Evolutionary conservation across 441 rosid genomes (phyloP).

Genomic region (Aquilaria agallochum): DNA sequence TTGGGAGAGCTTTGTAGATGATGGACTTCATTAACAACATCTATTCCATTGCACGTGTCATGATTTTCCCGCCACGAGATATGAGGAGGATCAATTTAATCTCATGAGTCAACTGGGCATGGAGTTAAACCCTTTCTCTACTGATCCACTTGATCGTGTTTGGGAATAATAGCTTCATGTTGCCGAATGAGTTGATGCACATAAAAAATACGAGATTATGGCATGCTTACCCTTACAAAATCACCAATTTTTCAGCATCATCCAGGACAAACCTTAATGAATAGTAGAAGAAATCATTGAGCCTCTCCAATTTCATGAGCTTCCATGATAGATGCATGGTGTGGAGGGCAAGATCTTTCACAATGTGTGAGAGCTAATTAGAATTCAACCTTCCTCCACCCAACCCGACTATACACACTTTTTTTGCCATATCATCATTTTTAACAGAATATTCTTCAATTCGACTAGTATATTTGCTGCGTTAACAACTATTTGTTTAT

Average conservation of each 20-base stretch:
- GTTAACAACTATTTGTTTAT: no score
- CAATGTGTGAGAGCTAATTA: conserved; percentile 28
- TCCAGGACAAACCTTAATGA: conserved; percentile 38
- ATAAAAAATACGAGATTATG: conserved; percentile 60
- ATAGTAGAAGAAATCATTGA: conserved; percentile 53
- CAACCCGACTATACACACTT: no score
- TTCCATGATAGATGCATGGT: conserved; percentile 44
- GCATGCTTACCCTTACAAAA: conserved; percentile 58
- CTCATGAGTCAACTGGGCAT: conserved; percentile 46
- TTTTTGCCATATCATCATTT: no score
- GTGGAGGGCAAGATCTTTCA: conserved; percentile 50
- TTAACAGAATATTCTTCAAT: no score
- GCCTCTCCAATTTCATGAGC: conserved; percentile 43
- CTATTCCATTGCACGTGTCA: conserved; percentile 51
- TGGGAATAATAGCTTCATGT: conserved; percentile 52
- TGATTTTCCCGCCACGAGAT: conserved; percentile 48
- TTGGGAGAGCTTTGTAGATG: conserved; percentile 56
- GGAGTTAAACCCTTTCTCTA: conserved; percentile 43
- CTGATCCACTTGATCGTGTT: conserved; percentile 49
- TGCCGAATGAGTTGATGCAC: conserved; percentile 71
- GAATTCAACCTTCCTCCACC: no score
- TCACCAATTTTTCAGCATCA: conserved; percentile 48
- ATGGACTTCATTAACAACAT: conserved; percentile 67
- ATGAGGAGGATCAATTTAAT: conserved; percentile 37
- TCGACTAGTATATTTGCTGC: no score